A percentile compares a stretch with the other conserved stretches of the same genome.
Evolutionary conservation across 495 filamentous ascomycete species (phyloP).

Genomic region (Xylaria longipes): DNA sequence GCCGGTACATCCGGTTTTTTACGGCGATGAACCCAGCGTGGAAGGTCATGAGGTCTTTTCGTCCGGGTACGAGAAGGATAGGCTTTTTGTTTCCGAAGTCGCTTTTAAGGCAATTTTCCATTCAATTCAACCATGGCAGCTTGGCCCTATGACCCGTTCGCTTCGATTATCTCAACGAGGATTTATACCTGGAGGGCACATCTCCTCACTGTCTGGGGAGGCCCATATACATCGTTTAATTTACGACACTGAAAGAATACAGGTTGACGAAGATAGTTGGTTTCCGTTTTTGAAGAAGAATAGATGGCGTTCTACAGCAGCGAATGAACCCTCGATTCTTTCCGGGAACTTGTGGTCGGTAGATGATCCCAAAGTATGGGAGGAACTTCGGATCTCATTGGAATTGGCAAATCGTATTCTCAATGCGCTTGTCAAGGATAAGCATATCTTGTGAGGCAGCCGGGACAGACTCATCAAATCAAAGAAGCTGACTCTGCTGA

Average conservation of each 20-base stretch:
- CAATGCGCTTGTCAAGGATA: constrained; percentile 3
- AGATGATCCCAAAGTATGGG: constrained; percentile 17
- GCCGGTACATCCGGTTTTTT: neutral
- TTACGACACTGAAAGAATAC: neutral
- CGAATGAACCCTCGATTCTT: neutral
- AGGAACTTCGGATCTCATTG: neutral
- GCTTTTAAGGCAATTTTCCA: neutral
- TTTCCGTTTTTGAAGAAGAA: constrained; percentile 17
- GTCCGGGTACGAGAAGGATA: constrained; percentile 1
- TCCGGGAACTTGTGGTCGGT: neutral
- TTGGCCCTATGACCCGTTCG: neutral
- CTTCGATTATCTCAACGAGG: neutral
- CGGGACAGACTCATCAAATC: neutral
- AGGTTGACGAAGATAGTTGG: constrained; percentile 18
- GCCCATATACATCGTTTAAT: neutral
- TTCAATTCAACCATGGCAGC: neutral
- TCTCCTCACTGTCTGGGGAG: neutral
- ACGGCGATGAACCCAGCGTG: neutral
- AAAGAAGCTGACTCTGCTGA: neutral
- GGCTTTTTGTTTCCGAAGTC: neutral
- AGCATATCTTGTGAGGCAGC: constrained; percentile 13
- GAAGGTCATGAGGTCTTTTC: neutral
- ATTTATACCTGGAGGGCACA: constrained; percentile 6
- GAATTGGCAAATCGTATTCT: constrained; percentile 24
- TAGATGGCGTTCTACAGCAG: neutral